Evolutionary conservation across 2,329 filamentous ascomycete genomes (phyloP), one percentile per base, ranked within the genome.

Genomic region (Phyllosticta citriasiana): DNA sequence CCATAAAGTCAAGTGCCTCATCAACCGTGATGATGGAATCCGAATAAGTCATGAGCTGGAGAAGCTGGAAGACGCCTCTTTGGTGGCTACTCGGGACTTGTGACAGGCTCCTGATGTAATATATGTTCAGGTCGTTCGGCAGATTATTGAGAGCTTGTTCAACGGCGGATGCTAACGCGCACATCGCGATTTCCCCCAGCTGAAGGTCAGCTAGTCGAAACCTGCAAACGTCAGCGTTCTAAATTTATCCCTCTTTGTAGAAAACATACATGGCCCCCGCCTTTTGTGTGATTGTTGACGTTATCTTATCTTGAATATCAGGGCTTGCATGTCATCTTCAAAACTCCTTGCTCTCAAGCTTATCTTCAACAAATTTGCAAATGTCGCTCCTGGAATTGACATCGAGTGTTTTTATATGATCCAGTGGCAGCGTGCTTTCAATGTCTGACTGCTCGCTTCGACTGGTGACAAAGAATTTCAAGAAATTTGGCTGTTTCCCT

Each of bases 401-500:
- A 53, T 8, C 10, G 9, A 40, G 33, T 16, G 9, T 1, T 40
- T 12, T 10, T 8, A 12, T 12, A 4, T 12, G 8, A 16, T 4
- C 22, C 6, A 24, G 8, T 14, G 2, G 24, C 10, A 53, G 22
- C 6, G n/a, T 53, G 50, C 14, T 24, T 10, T 33, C 5, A 1
- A 57, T 57, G 8, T 33, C 40, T 5, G 6, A 5, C 22, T 57
- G 55, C 10, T 25, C 26, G 2, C 56, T 52, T 3, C 56, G 56
- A 4, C 53, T 59, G 2, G 56, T 57, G 8, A 52, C n/a, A 2
- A 52, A 30, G 8, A 51, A 10, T 9, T 50, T 10, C 3, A 14
- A 22, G 22, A 3, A 7, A 7, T 1, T 3, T 4, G n/a, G n/a
- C 4, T 14, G 24, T 3, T 4, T 12, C 8, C 8, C 7, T 0